Conservation (phyloP, 768 basidiomycete genomes). For the Fomitopsis pulvina region DNA sequence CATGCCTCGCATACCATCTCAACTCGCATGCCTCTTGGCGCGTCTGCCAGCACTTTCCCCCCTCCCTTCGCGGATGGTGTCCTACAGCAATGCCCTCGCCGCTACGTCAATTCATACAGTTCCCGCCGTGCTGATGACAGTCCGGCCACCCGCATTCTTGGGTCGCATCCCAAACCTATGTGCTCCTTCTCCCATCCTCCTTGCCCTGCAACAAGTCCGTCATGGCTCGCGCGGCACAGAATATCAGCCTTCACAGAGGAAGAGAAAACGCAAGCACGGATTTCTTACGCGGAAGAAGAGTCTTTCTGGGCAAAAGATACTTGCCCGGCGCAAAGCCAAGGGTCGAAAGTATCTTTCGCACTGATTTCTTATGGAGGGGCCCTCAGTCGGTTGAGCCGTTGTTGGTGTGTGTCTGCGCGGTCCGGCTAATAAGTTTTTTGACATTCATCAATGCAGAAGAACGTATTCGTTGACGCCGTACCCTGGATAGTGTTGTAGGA, state of each 20-base stretch:
- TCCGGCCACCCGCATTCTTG: not conserved
- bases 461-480: too few relatives aligned
- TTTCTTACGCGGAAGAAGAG: constrained; percentile 75
- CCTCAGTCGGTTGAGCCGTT: not conserved
- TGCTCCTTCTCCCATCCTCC: constrained; percentile 29
- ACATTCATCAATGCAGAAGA: too few relatives aligned
- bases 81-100: not conserved
- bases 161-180: constrained; percentile 2
- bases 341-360: constrained; percentile 79
- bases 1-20: constrained; percentile 22
- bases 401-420: not conserved
- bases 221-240: constrained; percentile 73
- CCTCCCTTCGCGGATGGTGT: not conserved
- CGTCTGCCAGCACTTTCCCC: constrained; percentile 13
- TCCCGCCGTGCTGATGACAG: constrained; percentile 4
- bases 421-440: too few relatives aligned
- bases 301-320: constrained; percentile 63
- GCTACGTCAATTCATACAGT: not conserved
- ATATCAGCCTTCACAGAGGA: constrained; percentile 94
- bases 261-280: constrained; percentile 88
- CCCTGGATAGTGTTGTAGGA: too few relatives aligned
- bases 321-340: constrained; percentile 64
- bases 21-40: constrained; percentile 17
- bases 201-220: constrained; percentile 48
- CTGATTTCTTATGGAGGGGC: constrained; percentile 26